A percentile compares a stretch with the other conserved stretches of the same genome.
phyloP scores from a whole-genome alignment of 2,329 filamentous ascomycete species.

The Chaetomiaceae sp. region DNA sequence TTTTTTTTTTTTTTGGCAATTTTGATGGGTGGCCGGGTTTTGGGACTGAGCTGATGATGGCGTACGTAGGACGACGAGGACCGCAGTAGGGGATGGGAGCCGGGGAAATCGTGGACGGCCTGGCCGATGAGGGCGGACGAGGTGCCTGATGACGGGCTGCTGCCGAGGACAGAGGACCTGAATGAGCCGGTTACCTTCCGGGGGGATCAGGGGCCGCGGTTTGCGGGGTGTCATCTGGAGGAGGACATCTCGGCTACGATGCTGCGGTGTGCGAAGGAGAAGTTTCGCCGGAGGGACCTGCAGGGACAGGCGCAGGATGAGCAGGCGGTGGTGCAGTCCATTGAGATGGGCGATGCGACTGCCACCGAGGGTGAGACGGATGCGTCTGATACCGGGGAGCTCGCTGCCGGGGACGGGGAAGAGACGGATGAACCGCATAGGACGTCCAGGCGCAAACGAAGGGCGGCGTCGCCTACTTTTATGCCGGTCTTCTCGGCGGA shows the following conservation, averaged over 20 bases:
- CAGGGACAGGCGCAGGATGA: not conserved
- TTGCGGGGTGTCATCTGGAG: slow-evolving; percentile 59
- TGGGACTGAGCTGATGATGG: not conserved
- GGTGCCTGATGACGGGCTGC: slow-evolving; percentile 57
- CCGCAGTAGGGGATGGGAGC: slow-evolving; percentile 41
- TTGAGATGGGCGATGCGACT: slow-evolving; percentile 12
- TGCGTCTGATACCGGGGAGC: not conserved
- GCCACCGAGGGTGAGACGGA: slow-evolving; percentile 9
- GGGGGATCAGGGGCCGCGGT: slow-evolving; percentile 36
- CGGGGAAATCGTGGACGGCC: slow-evolving; percentile 67
- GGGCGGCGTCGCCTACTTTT: slow-evolving; percentile 27
- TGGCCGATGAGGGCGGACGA: slow-evolving; percentile 68
- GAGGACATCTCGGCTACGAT: slow-evolving; percentile 66
- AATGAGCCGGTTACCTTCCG: slow-evolving; percentile 51
- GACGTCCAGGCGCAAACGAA: slow-evolving; percentile 11
- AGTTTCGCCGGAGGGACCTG: slow-evolving; percentile 45
- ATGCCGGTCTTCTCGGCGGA: slow-evolving; percentile 61
- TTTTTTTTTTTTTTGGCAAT: too few species aligned
- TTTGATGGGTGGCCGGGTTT: too few species aligned
- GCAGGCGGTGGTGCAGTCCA: slow-evolving; percentile 9
- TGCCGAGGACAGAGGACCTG: slow-evolving; percentile 40
- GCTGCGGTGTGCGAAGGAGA: slow-evolving; percentile 63
- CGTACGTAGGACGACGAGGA: too few species aligned
- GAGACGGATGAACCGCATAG: slow-evolving; percentile 1
- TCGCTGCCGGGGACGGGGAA: not conserved